phyloP scores from a whole-genome alignment of 2,329 filamentous ascomycete genomes.

The Nigrograna mackinnonii region DNA sequence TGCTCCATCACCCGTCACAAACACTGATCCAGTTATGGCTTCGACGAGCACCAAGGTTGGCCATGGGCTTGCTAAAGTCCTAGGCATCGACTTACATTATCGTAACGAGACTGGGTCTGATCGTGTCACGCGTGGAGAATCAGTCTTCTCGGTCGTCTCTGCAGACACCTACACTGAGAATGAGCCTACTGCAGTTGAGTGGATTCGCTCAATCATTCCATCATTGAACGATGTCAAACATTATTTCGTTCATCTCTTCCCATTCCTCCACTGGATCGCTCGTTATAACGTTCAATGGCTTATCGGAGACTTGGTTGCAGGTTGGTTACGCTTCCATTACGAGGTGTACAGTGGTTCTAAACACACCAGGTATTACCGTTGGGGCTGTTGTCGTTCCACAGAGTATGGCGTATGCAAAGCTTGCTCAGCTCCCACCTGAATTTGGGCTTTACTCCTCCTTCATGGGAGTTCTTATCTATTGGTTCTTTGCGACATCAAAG shows the following conservation, averaged over 20 bases:
- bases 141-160: conserved; percentile 72
- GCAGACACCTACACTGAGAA: conserved; percentile 82
- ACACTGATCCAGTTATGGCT: too few relatives aligned
- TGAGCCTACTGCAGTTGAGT: conserved; percentile 76
- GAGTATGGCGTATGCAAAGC: conserved; percentile 89
- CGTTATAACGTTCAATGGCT: conserved; percentile 92
- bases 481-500: conserved; percentile 98
- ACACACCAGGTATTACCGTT: conserved; percentile 64
- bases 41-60: conserved; percentile 61
- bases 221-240: conserved; percentile 53
- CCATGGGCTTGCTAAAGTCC: conserved; percentile 73
- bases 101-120: conserved; percentile 63
- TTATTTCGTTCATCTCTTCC: conserved; percentile 78
- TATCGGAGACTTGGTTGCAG: conserved; percentile 84
- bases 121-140: conserved; percentile 75
- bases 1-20: too few relatives aligned
- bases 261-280: conserved; percentile 85
- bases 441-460: conserved; percentile 95
- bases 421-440: conserved; percentile 76
- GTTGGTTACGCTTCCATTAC: conserved; percentile 56
- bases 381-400: conserved; percentile 86
- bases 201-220: conserved; percentile 68
- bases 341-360: conserved; percentile 10
- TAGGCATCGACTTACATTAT: conserved; percentile 81
- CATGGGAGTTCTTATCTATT: conserved; percentile 93